A percentile compares a stretch with the other conserved stretches of the same genome.
phyloP scores from a whole-genome alignment of 805 yeast species.

The Wickerhamomyces rabaulensis region DNA sequence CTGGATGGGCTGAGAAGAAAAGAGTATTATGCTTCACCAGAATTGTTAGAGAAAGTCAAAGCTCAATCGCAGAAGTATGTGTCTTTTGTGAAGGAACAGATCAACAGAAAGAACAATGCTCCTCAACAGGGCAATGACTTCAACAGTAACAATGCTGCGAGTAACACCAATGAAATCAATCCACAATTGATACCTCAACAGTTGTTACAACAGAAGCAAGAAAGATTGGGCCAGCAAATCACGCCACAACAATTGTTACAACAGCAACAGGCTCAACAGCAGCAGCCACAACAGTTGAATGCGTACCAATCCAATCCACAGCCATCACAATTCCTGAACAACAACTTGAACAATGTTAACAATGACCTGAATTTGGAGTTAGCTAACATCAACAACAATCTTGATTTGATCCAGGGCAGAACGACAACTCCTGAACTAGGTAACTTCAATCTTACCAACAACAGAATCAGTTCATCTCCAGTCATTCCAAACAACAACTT shows the following conservation, averaged over 20 bases:
- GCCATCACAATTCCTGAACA: not conserved
- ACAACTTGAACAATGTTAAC: not conserved
- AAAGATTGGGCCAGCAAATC: conserved; percentile 13
- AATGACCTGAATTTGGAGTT: conserved; percentile 1
- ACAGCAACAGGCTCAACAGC: conserved; percentile 26
- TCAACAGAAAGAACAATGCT: conserved; percentile 30
- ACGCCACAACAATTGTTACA: conserved; percentile 24
- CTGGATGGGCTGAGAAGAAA: conserved; percentile 63
- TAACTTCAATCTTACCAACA: not conserved
- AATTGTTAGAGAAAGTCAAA: conserved; percentile 62
- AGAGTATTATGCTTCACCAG: conserved; percentile 66
- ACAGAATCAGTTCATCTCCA: conserved; percentile 5
- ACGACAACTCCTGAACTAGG: conserved; percentile 8
- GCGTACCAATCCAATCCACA: not conserved
- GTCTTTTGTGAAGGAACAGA: conserved; percentile 65
- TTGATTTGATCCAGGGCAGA: conserved; percentile 4
- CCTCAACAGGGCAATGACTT: conserved; percentile 1
- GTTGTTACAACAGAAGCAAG: not conserved
- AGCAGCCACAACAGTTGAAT: conserved; percentile 20
- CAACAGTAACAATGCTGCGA: conserved; percentile 7
- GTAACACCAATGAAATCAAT: not conserved
- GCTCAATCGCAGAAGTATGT: conserved; percentile 70
- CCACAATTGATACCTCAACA: not conserved
- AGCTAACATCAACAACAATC: not conserved
- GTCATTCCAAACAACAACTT: conserved; percentile 5